Conservation (phyloP, 805 yeast genomes). For the Starmerella etchellsii region DNA sequence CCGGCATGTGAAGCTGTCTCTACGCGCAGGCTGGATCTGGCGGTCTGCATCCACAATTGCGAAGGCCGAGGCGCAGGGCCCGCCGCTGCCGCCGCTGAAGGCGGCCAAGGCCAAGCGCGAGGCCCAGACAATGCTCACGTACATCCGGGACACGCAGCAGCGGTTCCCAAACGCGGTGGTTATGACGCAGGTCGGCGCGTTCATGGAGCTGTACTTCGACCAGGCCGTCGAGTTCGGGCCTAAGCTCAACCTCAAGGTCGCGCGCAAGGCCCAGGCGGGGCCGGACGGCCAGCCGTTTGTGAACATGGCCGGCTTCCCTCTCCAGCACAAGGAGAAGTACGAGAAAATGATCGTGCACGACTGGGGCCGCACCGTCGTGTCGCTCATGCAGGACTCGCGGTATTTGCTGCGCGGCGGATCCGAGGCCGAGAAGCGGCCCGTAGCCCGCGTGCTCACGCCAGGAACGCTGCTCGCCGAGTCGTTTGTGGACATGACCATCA, state of each 20-base stretch:
- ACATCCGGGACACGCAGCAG: constrained; percentile 29
- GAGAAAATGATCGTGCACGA: constrained; percentile 62
- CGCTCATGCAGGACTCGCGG: constrained; percentile 42
- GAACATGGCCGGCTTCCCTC: constrained; percentile 87
- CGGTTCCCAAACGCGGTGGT: constrained; percentile 43
- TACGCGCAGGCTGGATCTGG: too few species aligned
- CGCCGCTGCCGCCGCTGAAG: constrained; percentile 4
- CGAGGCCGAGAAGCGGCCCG: constrained; percentile 40
- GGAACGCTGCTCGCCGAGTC: constrained; percentile 87
- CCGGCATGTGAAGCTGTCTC: too few species aligned
- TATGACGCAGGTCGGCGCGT: constrained; percentile 22
- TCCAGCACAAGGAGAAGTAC: constrained; percentile 54
- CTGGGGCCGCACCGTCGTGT: constrained; percentile 57
- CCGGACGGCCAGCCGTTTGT: constrained; percentile 24
- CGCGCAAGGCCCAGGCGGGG: constrained; percentile 32
- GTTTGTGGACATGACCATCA: constrained; percentile 56
- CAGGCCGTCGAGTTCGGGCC: constrained; percentile 70
- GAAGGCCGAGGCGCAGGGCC: background rate
- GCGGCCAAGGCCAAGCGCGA: background rate
- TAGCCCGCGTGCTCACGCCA: constrained; percentile 74
- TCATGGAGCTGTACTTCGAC: constrained; percentile 55
- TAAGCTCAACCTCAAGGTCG: constrained; percentile 56
- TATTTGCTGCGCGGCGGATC: constrained; percentile 24
- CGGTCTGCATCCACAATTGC: background rate
- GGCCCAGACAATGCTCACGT: constrained; percentile 14